Evolutionary conservation across 345 rosid genomes (phyloP).

Genomic region (Zanthoxylum bungeanum): DNA sequence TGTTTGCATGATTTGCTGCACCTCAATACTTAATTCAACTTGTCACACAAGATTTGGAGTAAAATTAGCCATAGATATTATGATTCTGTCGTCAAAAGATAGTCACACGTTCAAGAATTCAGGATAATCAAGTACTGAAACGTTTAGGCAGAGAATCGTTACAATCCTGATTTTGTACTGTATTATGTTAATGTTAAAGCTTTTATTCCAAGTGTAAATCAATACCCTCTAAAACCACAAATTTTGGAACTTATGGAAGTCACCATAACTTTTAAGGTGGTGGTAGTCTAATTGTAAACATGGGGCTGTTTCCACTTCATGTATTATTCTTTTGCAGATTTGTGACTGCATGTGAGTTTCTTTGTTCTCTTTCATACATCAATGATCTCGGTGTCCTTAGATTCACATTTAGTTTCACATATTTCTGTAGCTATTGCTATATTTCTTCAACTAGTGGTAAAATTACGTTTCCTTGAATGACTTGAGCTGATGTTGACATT

Average conservation of each 20-base stretch:
- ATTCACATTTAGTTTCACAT: not conserved
- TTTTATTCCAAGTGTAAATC: not conserved
- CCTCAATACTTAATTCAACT: not conserved
- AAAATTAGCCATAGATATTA: no score
- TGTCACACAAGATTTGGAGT: not conserved
- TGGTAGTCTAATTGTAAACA: not conserved
- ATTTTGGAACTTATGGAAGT: not conserved
- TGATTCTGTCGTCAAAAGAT: not conserved
- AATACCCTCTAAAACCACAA: not conserved
- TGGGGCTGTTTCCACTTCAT: not conserved
- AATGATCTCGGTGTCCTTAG: not conserved
- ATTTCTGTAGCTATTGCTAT: not conserved
- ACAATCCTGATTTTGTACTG: not conserved
- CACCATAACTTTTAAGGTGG: not conserved
- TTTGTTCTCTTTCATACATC: not conserved
- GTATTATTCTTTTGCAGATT: not conserved
- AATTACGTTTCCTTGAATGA: not conserved
- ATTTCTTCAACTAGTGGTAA: not conserved
- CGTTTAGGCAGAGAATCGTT: no score
- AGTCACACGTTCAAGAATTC: not conserved
- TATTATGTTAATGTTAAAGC: not conserved
- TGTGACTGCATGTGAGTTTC: not conserved
- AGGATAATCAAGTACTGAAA: not conserved
- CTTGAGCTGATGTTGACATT: not conserved
- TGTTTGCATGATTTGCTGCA: not conserved